Conservation (phyloP, 2,329 filamentous ascomycete species). For the Paraphaeosphaeria minitans region DNA sequence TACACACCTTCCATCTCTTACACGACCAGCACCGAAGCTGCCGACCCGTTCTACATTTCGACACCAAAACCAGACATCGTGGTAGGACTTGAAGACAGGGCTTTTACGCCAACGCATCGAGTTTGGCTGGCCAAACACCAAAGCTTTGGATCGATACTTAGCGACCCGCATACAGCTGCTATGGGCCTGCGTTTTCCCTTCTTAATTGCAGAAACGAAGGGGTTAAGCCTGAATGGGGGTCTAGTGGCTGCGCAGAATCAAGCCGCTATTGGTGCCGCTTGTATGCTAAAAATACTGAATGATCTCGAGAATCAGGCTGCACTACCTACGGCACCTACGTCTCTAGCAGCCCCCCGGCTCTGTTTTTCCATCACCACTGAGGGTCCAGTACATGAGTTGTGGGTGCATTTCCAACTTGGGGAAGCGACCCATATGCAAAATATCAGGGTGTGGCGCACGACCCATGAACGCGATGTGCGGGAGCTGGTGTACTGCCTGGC, state of each 20-base stretch:
- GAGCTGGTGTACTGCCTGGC: slow-evolving; percentile 15
- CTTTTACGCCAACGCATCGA: slow-evolving; percentile 14
- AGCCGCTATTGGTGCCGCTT: slow-evolving; percentile 23
- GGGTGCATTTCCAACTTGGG: slow-evolving; percentile 20
- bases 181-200: slow-evolving; percentile 27
- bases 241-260: slow-evolving; percentile 26
- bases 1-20: slow-evolving; percentile 18
- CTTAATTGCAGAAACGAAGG: slow-evolving; percentile 23
- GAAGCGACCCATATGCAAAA: slow-evolving; percentile 16
- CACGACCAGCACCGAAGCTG: slow-evolving; percentile 25
- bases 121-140: slow-evolving; percentile 17
- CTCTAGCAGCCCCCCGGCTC: slow-evolving; percentile 5
- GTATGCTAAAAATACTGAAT: slow-evolving; percentile 20
- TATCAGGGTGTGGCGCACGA: slow-evolving; percentile 17
- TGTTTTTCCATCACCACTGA: slow-evolving; percentile 13
- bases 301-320: slow-evolving; percentile 20
- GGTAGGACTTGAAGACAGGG: not conserved
- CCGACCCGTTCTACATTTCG: slow-evolving; percentile 24
- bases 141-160: slow-evolving; percentile 15
- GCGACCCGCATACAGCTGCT: slow-evolving; percentile 22
- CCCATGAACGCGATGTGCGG: slow-evolving; percentile 14
- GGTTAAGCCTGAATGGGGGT: slow-evolving; percentile 18
- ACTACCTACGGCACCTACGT: slow-evolving; percentile 1
- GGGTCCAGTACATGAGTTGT: slow-evolving; percentile 25
- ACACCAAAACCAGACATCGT: slow-evolving; percentile 24